Evolutionary conservation across 805 yeast genomes (phyloP).

Genomic region (Candida insectalens): DNA sequence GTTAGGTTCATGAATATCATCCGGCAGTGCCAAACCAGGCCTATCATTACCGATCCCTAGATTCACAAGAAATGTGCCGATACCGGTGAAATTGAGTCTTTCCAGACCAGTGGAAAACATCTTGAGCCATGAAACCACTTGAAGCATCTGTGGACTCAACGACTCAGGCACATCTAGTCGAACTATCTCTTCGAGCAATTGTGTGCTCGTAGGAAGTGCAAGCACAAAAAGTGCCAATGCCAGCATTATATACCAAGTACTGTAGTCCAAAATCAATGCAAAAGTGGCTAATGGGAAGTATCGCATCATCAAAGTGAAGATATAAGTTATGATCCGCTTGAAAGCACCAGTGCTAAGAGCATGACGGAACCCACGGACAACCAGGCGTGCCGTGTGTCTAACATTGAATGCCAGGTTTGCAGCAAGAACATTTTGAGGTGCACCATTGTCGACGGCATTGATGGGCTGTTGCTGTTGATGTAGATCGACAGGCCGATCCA

Average conservation of each 20-base stretch:
- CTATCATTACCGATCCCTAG: constrained; percentile 6
- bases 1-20: background rate
- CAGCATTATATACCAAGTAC: constrained; percentile 2
- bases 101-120: background rate
- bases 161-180: constrained; percentile 2
- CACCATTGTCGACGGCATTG: background rate
- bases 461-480: background rate
- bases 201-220: constrained; percentile 1
- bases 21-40: background rate
- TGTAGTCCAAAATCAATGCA: background rate
- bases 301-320: background rate
- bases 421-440: background rate
- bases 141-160: background rate
- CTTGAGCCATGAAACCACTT: background rate
- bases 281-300: background rate
- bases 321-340: background rate
- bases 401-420: background rate
- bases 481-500: background rate
- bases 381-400: too few relatives aligned
- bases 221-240: background rate
- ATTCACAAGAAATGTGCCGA: background rate
- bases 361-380: background rate
- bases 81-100: background rate
- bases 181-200: constrained; percentile 4
- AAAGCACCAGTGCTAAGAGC: background rate